Evolutionary conservation across 23 red algal genomes (phyloP).

Genomic region (Gracilaria domingensis): DNA sequence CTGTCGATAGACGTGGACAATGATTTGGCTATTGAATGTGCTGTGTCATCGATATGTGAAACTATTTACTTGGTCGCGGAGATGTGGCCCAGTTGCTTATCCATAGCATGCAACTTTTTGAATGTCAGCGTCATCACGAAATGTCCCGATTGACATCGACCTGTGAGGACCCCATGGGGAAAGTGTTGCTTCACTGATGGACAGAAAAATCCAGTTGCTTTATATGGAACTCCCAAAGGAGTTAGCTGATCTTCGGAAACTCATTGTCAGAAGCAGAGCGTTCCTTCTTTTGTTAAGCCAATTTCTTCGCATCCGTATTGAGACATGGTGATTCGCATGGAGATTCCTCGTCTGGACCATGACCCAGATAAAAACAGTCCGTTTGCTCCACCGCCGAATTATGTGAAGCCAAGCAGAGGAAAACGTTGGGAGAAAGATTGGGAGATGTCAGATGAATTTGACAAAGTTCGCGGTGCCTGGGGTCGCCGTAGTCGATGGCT

Average conservation of each 20-base stretch:
- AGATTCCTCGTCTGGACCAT: constrained; percentile 9
- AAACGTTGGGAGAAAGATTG: constrained; percentile 51
- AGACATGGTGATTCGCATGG: constrained; percentile 36
- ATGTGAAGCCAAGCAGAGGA: not conserved
- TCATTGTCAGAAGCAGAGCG: not conserved
- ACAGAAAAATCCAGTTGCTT: not conserved
- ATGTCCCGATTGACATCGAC: not conserved
- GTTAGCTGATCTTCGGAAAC: not conserved
- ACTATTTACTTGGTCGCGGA: not conserved
- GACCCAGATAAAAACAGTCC: constrained; percentile 1
- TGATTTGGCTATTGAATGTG: not conserved
- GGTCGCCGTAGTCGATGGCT: constrained; percentile 21
- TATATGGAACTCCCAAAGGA: not conserved
- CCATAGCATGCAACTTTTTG: not conserved
- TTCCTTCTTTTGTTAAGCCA: not conserved
- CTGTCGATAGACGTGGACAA: not conserved
- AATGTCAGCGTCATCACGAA: not conserved
- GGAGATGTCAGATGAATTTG: constrained; percentile 73
- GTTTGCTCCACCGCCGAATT: not conserved
- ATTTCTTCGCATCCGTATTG: not conserved
- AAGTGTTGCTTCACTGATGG: not conserved
- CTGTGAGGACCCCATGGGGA: not conserved
- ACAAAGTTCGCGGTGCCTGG: constrained; percentile 34
- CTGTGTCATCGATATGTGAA: not conserved
- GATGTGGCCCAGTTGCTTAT: not conserved